Conservation (phyloP, 495 filamentous ascomycete species). For the Tetracladium marchalianum region DNA sequence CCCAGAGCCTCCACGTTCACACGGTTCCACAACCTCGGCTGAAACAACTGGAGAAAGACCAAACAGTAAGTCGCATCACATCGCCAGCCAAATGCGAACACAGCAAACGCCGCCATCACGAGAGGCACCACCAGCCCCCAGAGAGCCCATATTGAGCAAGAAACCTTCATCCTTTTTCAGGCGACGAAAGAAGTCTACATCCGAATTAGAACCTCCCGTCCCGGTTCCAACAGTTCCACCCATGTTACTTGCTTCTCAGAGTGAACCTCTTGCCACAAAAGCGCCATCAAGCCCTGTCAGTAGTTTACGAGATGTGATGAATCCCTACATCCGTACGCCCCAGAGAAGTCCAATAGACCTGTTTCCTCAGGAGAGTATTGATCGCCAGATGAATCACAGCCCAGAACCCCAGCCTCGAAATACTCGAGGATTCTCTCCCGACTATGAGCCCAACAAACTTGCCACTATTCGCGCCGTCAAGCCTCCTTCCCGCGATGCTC, state of each 20-base stretch:
- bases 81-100: conserved; percentile 26
- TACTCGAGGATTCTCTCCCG: conserved; percentile 50
- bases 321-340: conserved; percentile 53
- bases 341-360: conserved; percentile 20
- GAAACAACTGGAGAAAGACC: conserved; percentile 15
- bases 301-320: conserved; percentile 84
- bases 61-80: conserved; percentile 24
- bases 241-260: conserved; percentile 23
- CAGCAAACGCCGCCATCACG: conserved; percentile 31
- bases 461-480: conserved; percentile 49
- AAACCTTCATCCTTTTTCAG: conserved; percentile 90
- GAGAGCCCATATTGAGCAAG: conserved; percentile 53
- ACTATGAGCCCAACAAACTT: conserved; percentile 49
- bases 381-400: conserved; percentile 8
- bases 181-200: conserved; percentile 78
- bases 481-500: conserved; percentile 20
- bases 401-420: conserved; percentile 16
- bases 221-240: conserved; percentile 19
- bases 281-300: conserved; percentile 58
- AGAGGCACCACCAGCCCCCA: conserved; percentile 32
- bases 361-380: conserved; percentile 8
- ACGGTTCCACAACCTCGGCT: conserved; percentile 16
- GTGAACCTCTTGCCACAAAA: neutral
- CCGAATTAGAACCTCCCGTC: conserved; percentile 39
- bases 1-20: conserved; percentile 28